Conservation (phyloP, 2,329 filamentous ascomycete genomes). For the Albifimbria verrucaria region DNA sequence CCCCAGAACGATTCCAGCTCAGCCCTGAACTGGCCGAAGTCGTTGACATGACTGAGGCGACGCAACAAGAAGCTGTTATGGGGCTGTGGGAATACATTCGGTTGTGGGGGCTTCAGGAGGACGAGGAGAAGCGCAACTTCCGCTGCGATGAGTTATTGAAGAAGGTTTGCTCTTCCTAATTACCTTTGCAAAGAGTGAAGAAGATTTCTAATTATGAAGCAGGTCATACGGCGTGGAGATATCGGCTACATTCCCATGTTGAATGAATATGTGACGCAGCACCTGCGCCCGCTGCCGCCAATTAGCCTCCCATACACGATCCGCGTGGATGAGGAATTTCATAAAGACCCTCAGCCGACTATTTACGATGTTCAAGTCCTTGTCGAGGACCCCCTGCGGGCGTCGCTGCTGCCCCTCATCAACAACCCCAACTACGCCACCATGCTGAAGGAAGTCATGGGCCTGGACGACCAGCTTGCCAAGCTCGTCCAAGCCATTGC, state of each 20-base stretch:
- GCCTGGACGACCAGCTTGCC: conserved; percentile 81
- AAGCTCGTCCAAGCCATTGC: conserved; percentile 78
- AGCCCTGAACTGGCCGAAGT: conserved; percentile 78
- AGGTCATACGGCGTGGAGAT: conserved; percentile 73
- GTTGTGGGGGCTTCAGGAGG: conserved; percentile 80
- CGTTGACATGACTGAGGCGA: conserved; percentile 81
- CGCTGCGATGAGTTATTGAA: conserved; percentile 82
- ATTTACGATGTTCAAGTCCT: conserved; percentile 87
- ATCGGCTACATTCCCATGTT: conserved; percentile 83
- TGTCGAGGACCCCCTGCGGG: conserved; percentile 77
- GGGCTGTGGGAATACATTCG: conserved; percentile 95
- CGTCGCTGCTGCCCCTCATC: conserved; percentile 61
- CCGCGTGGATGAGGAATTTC: conserved; percentile 81
- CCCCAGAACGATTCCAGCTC: conserved; percentile 78
- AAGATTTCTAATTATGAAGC: conserved; percentile 18
- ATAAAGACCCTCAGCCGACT: conserved; percentile 71
- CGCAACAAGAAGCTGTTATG: conserved; percentile 82
- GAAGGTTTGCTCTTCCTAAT: conserved; percentile 59
- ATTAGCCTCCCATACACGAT: conserved; percentile 89
- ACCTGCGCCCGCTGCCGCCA: conserved; percentile 76
- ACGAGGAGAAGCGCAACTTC: conserved; percentile 91
- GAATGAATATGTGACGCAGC: conserved; percentile 72
- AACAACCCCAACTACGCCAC: conserved; percentile 67
- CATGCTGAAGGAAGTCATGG: conserved; percentile 71
- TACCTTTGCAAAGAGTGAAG: conserved; percentile 15